These are phyloP conservation scores for Discostella stelligeroides DNA, from an alignment of 108 stramenopile species.

Conservation along the genomic window DNA sequence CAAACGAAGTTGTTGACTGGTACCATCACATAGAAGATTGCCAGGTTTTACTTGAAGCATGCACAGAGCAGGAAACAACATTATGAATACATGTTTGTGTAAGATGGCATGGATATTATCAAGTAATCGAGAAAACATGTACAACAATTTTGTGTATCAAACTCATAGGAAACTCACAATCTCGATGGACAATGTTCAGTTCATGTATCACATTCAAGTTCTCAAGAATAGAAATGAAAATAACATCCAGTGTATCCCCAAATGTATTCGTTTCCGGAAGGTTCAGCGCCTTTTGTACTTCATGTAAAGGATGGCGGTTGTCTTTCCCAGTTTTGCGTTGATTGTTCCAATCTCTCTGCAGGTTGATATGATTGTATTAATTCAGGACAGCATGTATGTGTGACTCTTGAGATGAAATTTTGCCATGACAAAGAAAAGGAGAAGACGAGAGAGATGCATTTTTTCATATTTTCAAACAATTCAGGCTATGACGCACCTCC, in stretches of 20 bases:
- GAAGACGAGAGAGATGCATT: too few relatives aligned
- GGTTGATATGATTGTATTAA: not conserved
- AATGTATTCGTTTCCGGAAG: constrained; percentile 46
- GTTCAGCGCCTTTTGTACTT: constrained; percentile 50
- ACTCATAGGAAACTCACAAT: constrained; percentile 39
- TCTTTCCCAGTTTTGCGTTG: constrained; percentile 35
- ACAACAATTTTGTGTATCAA: not conserved
- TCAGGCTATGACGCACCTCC: constrained; percentile 37
- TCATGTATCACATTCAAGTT: constrained; percentile 56
- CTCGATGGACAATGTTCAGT: constrained; percentile 71
- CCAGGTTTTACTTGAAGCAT: constrained; percentile 61
- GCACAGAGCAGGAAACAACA: not conserved
- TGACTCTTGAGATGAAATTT: too few relatives aligned
- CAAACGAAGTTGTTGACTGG: constrained; percentile 39
- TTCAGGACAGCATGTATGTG: too few relatives aligned
- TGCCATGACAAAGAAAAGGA: not conserved
- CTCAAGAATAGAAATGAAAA: constrained; percentile 50
- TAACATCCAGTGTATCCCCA: constrained; percentile 59
- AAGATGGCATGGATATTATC: not conserved
- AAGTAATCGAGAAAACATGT: not conserved
- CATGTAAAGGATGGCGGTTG: constrained; percentile 43
- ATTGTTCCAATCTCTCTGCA: constrained; percentile 45
- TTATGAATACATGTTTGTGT: not conserved
- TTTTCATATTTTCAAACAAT: not conserved
- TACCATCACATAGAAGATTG: constrained; percentile 57